Conservation (phyloP, 805 yeast genomes). For the Priceomyces medius region DNA sequence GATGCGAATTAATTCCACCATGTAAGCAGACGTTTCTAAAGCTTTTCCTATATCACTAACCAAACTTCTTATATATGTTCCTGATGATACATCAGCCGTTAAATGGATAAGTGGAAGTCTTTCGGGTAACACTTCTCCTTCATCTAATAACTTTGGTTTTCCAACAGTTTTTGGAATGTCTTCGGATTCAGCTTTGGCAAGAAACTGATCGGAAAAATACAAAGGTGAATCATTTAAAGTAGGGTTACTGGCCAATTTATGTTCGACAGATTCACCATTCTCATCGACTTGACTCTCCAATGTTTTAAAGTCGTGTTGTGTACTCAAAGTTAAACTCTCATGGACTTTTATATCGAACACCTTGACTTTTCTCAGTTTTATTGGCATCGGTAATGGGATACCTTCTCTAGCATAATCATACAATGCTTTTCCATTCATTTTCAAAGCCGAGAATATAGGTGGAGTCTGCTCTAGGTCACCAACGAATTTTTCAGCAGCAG, state of each 20-base stretch:
- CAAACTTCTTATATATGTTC: slow-evolving; percentile 89
- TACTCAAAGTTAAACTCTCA: slow-evolving; percentile 50
- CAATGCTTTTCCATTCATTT: slow-evolving; percentile 90
- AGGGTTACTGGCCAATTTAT: slow-evolving; percentile 47
- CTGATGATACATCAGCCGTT: slow-evolving; percentile 81
- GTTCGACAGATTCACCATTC: slow-evolving; percentile 46
- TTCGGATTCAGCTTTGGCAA: slow-evolving; percentile 42
- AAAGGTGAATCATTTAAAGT: slow-evolving; percentile 64
- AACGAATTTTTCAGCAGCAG: slow-evolving; percentile 60
- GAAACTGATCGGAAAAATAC: slow-evolving; percentile 56
- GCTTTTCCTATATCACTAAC: slow-evolving; percentile 87
- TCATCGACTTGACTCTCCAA: slow-evolving; percentile 46
- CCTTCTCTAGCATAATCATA: slow-evolving; percentile 94
- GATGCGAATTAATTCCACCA: slow-evolving; percentile 75
- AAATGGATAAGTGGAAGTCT: slow-evolving; percentile 73
- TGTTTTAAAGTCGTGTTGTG: slow-evolving; percentile 53
- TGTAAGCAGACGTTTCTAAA: slow-evolving; percentile 76
- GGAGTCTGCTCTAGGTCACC: slow-evolving; percentile 89
- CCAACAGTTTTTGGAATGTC: slow-evolving; percentile 38
- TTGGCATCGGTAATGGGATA: slow-evolving; percentile 77
- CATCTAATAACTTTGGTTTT: slow-evolving; percentile 37
- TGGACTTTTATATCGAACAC: slow-evolving; percentile 55
- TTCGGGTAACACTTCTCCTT: slow-evolving; percentile 39
- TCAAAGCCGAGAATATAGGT: slow-evolving; percentile 90
- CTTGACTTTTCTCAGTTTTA: slow-evolving; percentile 70